These are phyloP conservation scores for Pythium pectinolyticum DNA, from an alignment of 352 stramenopile species.

Conservation along the genomic window DNA sequence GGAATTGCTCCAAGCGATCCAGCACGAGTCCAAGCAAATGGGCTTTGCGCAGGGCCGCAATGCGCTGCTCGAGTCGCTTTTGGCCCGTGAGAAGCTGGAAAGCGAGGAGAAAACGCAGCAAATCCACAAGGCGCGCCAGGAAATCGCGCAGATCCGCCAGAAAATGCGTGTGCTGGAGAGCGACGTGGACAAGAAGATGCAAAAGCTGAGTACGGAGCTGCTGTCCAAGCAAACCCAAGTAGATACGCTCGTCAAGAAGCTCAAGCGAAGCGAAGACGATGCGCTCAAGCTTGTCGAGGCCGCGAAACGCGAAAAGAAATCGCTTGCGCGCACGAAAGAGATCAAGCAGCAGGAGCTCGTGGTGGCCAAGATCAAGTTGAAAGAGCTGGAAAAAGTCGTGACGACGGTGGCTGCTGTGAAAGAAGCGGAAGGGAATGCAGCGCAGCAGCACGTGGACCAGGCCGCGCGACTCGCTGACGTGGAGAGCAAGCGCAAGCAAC, in stretches of 20 bases:
- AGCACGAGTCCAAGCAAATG: constrained; percentile 65
- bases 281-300: constrained; percentile 42
- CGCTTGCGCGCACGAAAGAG: constrained; percentile 46
- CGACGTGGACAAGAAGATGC: constrained; percentile 64
- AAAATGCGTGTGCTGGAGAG: constrained; percentile 55
- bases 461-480: constrained; percentile 12
- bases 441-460: background rate
- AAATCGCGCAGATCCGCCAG: constrained; percentile 53
- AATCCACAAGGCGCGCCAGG: constrained; percentile 53
- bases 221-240: constrained; percentile 65
- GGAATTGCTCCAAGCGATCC: constrained; percentile 55
- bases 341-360: constrained; percentile 68
- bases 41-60: constrained; percentile 64
- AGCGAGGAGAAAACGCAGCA: constrained; percentile 58
- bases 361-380: constrained; percentile 57
- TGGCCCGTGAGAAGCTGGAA: constrained; percentile 56
- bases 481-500: constrained; percentile 39
- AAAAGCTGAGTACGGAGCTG: constrained; percentile 49
- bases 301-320: constrained; percentile 53
- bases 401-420: constrained; percentile 9
- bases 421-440: background rate
- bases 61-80: constrained; percentile 53
- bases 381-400: constrained; percentile 56
- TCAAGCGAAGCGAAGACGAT: constrained; percentile 59
- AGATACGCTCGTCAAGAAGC: constrained; percentile 48